Conservation (phyloP, 140 eudicot genomes). For the Anethum foeniculum region DNA sequence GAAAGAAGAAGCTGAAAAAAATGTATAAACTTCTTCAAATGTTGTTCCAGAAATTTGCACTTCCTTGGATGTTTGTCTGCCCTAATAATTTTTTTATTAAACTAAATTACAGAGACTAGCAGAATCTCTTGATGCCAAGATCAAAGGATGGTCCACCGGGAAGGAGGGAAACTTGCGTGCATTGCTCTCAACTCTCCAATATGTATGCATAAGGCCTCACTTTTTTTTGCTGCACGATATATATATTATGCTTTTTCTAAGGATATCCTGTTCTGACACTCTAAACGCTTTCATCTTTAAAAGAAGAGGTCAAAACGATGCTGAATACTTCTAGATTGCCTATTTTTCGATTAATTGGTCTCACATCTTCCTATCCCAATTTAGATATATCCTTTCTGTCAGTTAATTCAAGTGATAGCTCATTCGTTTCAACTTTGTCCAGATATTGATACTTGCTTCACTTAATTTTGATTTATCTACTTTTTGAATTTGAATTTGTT, state of each 20-base stretch:
- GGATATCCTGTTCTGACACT: neutral
- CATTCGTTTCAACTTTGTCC: neutral
- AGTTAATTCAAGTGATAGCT: neutral
- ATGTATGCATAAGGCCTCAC: slow-evolving; percentile 40
- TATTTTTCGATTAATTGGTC: neutral
- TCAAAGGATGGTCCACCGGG: slow-evolving; percentile 89
- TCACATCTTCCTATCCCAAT: neutral
- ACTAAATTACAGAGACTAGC: slow-evolving; percentile 64
- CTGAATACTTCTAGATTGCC: neutral
- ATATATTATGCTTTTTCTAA: neutral
- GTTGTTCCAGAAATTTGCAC: slow-evolving; percentile 5
- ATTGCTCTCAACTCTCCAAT: slow-evolving; percentile 91
- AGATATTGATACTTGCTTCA: neutral
- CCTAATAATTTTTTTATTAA: slow-evolving; percentile 8
- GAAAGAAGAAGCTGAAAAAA: slow-evolving; percentile 89
- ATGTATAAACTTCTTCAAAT: slow-evolving; percentile 32
- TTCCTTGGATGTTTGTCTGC: slow-evolving; percentile 1
- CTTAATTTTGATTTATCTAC: too few species aligned
- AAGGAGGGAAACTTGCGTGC: slow-evolving; percentile 98
- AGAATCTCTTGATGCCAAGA: slow-evolving; percentile 77
- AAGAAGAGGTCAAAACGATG: neutral
- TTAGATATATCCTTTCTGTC: neutral
- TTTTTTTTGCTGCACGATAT: neutral
- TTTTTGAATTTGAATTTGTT: neutral
- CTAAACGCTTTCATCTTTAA: neutral